Evolutionary conservation across 768 basidiomycete genomes (phyloP).

Genomic region (Chlorophyllum brunneum): DNA sequence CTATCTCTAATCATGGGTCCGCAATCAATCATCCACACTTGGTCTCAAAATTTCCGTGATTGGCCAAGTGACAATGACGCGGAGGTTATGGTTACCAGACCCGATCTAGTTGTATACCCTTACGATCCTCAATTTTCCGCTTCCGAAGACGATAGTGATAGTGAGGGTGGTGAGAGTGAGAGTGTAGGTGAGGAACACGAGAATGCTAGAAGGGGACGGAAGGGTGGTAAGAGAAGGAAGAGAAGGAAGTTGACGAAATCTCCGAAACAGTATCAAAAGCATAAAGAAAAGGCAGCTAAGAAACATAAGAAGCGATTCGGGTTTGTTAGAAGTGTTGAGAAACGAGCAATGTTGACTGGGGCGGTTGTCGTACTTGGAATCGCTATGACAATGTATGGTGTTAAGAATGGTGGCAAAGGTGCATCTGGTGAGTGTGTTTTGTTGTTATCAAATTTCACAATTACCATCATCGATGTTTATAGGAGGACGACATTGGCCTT

Average conservation of each 20-base stretch:
- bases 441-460: background rate
- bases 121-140: conserved; percentile 20
- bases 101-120: conserved; percentile 56
- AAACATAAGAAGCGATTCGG: background rate
- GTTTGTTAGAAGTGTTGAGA: conserved; percentile 22
- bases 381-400: conserved; percentile 59
- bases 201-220: conserved; percentile 19
- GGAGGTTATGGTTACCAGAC: conserved; percentile 53
- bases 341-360: conserved; percentile 51
- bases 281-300: background rate
- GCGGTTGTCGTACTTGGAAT: conserved; percentile 69
- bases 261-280: conserved; percentile 5
- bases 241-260: conserved; percentile 19
- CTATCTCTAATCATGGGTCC: conserved; percentile 70
- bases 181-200: conserved; percentile 13
- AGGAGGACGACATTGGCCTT: conserved; percentile 7
- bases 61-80: conserved; percentile 52
- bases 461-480: background rate
- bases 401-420: conserved; percentile 20
- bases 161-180: background rate
- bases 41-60: conserved; percentile 47
- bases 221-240: too few species aligned
- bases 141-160: conserved; percentile 20
- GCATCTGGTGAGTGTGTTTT: conserved; percentile 14
- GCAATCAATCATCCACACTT: conserved; percentile 72